A percentile compares a stretch with the other conserved stretches of the same genome.
These are phyloP conservation scores for Apiotrichum gracile DNA, from an alignment of 1,284 basidiomycete species.

Conservation along the genomic window DNA sequence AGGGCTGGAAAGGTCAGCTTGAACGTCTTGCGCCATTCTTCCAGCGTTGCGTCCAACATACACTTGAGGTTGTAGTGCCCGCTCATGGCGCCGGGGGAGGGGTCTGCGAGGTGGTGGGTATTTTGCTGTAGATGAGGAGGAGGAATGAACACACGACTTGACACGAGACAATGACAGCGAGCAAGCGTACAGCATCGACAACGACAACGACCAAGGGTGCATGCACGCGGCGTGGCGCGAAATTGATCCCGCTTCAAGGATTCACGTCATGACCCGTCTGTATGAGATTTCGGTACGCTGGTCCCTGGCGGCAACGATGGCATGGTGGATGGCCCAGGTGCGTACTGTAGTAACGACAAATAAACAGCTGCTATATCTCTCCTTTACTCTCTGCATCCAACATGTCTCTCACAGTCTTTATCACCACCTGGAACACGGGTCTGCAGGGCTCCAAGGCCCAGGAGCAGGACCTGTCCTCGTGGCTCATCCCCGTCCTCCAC, in stretches of 20 bases:
- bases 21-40: not conserved
- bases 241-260: too few relatives aligned
- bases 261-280: not conserved
- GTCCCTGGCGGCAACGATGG: not conserved
- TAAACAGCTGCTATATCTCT: too few relatives aligned
- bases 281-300: not conserved
- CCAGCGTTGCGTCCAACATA: conserved; percentile 37
- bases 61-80: conserved; percentile 86
- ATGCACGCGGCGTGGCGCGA: too few relatives aligned
- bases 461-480: conserved; percentile 41
- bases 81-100: conserved; percentile 22
- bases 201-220: too few relatives aligned
- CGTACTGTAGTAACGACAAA: too few relatives aligned
- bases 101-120: not conserved
- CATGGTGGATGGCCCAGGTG: too few relatives aligned
- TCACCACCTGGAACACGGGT: conserved; percentile 47
- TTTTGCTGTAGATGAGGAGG: not conserved
- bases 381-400: not conserved
- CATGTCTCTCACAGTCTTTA: conserved; percentile 43
- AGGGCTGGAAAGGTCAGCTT: conserved; percentile 56
- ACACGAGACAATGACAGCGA: not conserved
- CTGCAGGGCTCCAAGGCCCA: conserved; percentile 44
- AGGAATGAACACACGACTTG: too few relatives aligned
- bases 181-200: too few relatives aligned
- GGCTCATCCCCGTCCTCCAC: conserved; percentile 45